Evolutionary conservation across 768 basidiomycete genomes (phyloP).

Genomic region (Mycena rosella): DNA sequence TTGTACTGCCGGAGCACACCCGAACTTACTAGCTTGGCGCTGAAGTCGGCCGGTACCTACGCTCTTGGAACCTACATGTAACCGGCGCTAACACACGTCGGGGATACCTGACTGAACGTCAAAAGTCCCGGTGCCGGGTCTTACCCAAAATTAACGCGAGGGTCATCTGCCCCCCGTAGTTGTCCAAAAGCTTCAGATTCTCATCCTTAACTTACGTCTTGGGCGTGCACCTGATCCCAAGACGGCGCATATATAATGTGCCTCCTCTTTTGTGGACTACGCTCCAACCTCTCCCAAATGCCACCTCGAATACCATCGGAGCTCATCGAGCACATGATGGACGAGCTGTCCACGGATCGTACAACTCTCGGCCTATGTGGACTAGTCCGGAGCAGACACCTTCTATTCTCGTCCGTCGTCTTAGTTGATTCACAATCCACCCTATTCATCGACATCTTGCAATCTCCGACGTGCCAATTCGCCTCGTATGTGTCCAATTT

Average conservation of each 20-base stretch:
- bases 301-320: slow-evolving; percentile 30
- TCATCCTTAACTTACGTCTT: slow-evolving; percentile 4
- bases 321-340: slow-evolving; percentile 38
- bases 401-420: slow-evolving; percentile 35
- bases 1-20: background rate
- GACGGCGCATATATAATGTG: background rate
- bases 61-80: no score
- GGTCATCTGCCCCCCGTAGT: background rate
- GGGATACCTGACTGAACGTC: no score
- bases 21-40: background rate
- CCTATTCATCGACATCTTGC: slow-evolving; percentile 17
- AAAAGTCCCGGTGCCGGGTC: background rate
- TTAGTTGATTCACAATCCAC: background rate
- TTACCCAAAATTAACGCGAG: background rate
- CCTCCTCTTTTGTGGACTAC: no score
- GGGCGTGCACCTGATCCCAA: background rate
- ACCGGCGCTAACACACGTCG: no score
- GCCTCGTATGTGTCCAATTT: background rate
- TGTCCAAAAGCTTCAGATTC: background rate
- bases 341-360: slow-evolving; percentile 29
- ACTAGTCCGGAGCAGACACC: slow-evolving; percentile 38
- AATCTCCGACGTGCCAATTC: slow-evolving; percentile 17
- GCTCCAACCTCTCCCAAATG: background rate
- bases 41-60: background rate
- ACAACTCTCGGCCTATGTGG: slow-evolving; percentile 34